Conservation (phyloP, 2,329 filamentous ascomycete species). For the Fusarium stilboides region DNA sequence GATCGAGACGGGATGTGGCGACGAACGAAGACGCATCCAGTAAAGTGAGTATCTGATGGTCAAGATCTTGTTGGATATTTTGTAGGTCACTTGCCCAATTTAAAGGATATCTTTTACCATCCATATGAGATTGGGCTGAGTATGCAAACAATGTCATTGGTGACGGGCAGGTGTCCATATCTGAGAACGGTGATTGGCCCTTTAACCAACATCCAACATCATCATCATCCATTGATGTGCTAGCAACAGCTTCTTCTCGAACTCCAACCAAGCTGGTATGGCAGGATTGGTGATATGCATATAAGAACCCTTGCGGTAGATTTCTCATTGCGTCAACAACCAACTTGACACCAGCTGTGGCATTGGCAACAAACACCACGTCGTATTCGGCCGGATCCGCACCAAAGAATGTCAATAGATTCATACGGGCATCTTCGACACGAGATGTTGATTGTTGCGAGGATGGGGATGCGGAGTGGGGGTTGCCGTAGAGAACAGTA, state of each 20-base stretch:
- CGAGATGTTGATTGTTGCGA: slow-evolving; percentile 83
- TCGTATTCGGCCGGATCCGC: slow-evolving; percentile 88
- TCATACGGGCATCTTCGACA: slow-evolving; percentile 82
- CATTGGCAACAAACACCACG: slow-evolving; percentile 91
- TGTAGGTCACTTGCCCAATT: slow-evolving; percentile 73
- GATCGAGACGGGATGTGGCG: slow-evolving; percentile 82
- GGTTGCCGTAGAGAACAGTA: slow-evolving; percentile 87
- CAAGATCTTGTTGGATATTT: slow-evolving; percentile 32
- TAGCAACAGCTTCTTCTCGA: slow-evolving; percentile 77
- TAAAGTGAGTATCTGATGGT: slow-evolving; percentile 72
- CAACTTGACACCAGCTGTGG: slow-evolving; percentile 91
- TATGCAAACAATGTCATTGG: slow-evolving; percentile 77
- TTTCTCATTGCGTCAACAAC: slow-evolving; percentile 84
- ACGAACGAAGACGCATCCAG: slow-evolving; percentile 88
- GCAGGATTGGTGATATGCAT: slow-evolving; percentile 85
- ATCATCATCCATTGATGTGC: slow-evolving; percentile 76
- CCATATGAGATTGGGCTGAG: slow-evolving; percentile 94
- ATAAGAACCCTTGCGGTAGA: slow-evolving; percentile 79
- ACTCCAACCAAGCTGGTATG: slow-evolving; percentile 92
- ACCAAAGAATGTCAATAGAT: slow-evolving; percentile 82
- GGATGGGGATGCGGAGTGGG: slow-evolving; percentile 87
- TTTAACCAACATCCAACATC: slow-evolving; percentile 77
- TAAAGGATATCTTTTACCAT: slow-evolving; percentile 81
- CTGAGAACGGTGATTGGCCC: slow-evolving; percentile 53
- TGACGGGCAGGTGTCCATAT: slow-evolving; percentile 33